A percentile compares a stretch with the other conserved stretches of the same genome.
These are phyloP conservation scores for Arxiozyma telluris DNA, from an alignment of 1,139 yeast species.

Conservation along the genomic window DNA sequence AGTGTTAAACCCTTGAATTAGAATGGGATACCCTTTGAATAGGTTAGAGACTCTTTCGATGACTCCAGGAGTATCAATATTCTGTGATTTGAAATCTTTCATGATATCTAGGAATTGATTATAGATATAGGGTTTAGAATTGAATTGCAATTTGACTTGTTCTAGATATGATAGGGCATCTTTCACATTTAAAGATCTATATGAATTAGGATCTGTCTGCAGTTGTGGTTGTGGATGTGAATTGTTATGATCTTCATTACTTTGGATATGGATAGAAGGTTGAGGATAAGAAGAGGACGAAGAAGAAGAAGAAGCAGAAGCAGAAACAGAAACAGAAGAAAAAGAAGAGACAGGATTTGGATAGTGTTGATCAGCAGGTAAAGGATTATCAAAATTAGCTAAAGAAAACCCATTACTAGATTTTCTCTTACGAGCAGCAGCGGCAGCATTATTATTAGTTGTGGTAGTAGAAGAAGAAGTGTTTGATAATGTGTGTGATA, in stretches of 20 bases:
- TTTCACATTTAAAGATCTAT: slow-evolving; percentile 87
- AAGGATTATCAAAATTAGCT: slow-evolving; percentile 27
- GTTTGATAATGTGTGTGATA: background rate
- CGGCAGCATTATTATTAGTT: background rate
- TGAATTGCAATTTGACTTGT: slow-evolving; percentile 89
- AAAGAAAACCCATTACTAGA: slow-evolving; percentile 20
- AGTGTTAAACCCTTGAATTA: slow-evolving; percentile 95
- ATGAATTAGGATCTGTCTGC: slow-evolving; percentile 29
- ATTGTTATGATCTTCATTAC: background rate
- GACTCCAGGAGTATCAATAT: slow-evolving; percentile 96
- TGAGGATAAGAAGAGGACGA: slow-evolving; percentile 5
- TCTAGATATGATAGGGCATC: slow-evolving; percentile 94
- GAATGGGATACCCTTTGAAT: slow-evolving; percentile 84
- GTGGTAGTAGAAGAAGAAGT: slow-evolving; percentile 5
- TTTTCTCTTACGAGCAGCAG: slow-evolving; percentile 1
- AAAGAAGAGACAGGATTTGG: slow-evolving; percentile 5
- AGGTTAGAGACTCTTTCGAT: slow-evolving; percentile 87
- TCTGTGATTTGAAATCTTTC: slow-evolving; percentile 96
- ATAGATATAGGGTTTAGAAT: slow-evolving; percentile 88
- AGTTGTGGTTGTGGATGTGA: slow-evolving; percentile 6
- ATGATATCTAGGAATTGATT: slow-evolving; percentile 92
- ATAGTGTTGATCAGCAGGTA: slow-evolving; percentile 9
- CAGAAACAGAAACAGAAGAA: slow-evolving; percentile 3
- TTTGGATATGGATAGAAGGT: slow-evolving; percentile 2
- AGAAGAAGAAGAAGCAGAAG: slow-evolving; percentile 4